phyloP scores from a whole-genome alignment of 345 rosid species.

The Acer campestre region DNA sequence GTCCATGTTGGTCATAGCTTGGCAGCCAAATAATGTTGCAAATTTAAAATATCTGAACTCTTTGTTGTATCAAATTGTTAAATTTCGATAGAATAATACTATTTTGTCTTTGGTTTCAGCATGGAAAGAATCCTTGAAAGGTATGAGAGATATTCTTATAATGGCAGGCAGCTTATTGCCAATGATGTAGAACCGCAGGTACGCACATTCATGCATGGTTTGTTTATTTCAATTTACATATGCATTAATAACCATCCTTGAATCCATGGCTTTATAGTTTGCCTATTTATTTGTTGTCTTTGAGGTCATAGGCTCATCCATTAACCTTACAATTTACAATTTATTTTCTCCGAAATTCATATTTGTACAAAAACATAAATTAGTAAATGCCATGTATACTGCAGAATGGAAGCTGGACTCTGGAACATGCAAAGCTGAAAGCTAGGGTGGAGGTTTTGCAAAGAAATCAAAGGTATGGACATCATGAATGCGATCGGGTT shows the following conservation, averaged over 20 bases:
- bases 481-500: neutral
- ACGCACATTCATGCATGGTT: constrained; percentile 11
- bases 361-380: no score
- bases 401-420: constrained; percentile 71
- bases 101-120: constrained; percentile 39
- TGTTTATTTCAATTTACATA: no score
- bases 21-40: neutral
- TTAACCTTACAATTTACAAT: no score
- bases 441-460: constrained; percentile 84
- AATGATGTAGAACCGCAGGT: constrained; percentile 48
- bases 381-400: neutral
- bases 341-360: neutral
- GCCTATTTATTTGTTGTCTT: no score
- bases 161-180: constrained; percentile 66
- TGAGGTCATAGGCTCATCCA: no score
- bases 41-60: neutral
- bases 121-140: constrained; percentile 96
- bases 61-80: neutral
- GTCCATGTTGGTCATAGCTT: neutral
- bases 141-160: constrained; percentile 78
- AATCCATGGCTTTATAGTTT: no score
- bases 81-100: no score
- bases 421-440: constrained; percentile 90
- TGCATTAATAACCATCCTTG: no score
- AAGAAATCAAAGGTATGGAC: constrained; percentile 70